Evolutionary conservation across 2,329 filamentous ascomycete species (phyloP).

Genomic region (Beauveria bassiana): DNA sequence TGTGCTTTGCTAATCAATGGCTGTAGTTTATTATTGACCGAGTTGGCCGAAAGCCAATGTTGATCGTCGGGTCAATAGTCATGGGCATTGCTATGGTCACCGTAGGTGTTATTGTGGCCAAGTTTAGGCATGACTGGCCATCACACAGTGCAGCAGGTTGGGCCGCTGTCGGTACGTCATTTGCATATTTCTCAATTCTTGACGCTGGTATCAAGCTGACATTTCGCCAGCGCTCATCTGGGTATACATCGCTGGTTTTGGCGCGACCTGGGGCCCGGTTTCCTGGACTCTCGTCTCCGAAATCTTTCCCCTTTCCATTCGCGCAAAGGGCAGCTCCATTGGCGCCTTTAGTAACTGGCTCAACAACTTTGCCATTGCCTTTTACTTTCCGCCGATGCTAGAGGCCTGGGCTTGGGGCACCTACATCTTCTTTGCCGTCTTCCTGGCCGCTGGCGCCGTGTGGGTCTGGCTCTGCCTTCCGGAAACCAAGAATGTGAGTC

Average conservation of each 20-base stretch:
- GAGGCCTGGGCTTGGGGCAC: slow-evolving; percentile 37
- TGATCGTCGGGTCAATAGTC: slow-evolving; percentile 29
- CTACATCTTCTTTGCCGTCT: slow-evolving; percentile 48
- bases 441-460: slow-evolving; percentile 37
- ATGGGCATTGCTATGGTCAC: slow-evolving; percentile 32
- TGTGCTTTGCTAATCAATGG: neutral
- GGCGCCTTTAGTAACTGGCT: slow-evolving; percentile 36
- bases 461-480: slow-evolving; percentile 45
- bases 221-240: slow-evolving; percentile 21
- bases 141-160: slow-evolving; percentile 29
- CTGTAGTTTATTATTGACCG: slow-evolving; percentile 27
- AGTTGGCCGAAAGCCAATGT: slow-evolving; percentile 32
- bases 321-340: slow-evolving; percentile 36
- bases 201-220: neutral
- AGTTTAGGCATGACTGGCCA: slow-evolving; percentile 29
- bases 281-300: slow-evolving; percentile 41
- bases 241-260: slow-evolving; percentile 44
- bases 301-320: slow-evolving; percentile 37
- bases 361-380: slow-evolving; percentile 40
- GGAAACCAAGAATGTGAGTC: slow-evolving; percentile 45
- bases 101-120: slow-evolving; percentile 32
- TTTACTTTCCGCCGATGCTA: slow-evolving; percentile 35
- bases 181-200: neutral
- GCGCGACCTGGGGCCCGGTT: slow-evolving; percentile 37
- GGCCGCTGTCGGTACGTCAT: slow-evolving; percentile 23